Conservation (phyloP, 2,329 filamentous ascomycete genomes). For the Trichophyton simii region DNA sequence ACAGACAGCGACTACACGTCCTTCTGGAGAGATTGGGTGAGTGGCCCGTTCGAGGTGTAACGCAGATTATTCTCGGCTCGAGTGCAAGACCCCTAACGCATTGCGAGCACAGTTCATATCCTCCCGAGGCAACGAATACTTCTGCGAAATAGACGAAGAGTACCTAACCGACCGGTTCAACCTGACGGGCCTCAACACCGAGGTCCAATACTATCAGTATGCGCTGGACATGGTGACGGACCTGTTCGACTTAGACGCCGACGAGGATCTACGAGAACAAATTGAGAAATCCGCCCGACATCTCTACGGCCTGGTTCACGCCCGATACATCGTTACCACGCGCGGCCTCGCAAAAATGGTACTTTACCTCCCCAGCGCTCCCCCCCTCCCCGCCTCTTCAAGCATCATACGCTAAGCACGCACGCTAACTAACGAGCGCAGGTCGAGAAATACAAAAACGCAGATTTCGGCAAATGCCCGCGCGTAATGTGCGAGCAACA, state of each 20-base stretch:
- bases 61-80: background rate
- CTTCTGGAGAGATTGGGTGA: conserved; percentile 98
- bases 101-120: conserved; percentile 67
- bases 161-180: conserved; percentile 98
- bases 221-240: conserved; percentile 94
- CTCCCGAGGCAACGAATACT: conserved; percentile 95
- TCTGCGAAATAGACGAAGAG: conserved; percentile 98
- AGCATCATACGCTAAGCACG: background rate
- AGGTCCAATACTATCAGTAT: conserved; percentile 98
- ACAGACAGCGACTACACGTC: conserved; percentile 98
- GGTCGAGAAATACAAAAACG: conserved; percentile 98
- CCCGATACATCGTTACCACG: conserved; percentile 92
- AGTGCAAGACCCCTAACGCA: background rate
- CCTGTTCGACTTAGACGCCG: conserved; percentile 96
- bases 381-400: background rate
- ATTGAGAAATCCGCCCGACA: conserved; percentile 96
- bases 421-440: conserved; percentile 27
- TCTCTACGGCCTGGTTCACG: conserved; percentile 90
- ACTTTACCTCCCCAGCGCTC: conserved; percentile 15
- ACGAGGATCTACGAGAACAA: conserved; percentile 94
- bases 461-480: conserved; percentile 94
- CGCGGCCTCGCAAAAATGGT: conserved; percentile 94
- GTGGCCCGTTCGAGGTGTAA: conserved; percentile 23
- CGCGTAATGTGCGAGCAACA: conserved; percentile 91
- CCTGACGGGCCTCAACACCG: conserved; percentile 87